These are phyloP conservation scores for Panaeolus cyanescens DNA, from an alignment of 768 basidiomycete species.

Conservation along the genomic window DNA sequence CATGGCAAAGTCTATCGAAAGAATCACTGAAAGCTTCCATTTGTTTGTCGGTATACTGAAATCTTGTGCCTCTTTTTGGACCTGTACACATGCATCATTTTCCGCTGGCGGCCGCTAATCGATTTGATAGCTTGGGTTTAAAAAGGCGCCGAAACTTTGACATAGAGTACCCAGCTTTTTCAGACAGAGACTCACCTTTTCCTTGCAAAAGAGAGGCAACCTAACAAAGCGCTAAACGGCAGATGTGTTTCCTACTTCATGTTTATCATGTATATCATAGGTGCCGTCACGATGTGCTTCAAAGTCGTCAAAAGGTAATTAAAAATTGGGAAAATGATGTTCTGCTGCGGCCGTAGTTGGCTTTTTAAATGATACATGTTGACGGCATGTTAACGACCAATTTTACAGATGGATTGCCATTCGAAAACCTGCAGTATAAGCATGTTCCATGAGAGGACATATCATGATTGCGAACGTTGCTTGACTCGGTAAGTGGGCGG, in stretches of 20 bases:
- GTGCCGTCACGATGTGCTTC: constrained; percentile 5
- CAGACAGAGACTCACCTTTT: no score
- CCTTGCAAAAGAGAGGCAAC: no score
- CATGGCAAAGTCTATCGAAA: not conserved
- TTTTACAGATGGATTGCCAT: not conserved
- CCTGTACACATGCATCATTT: no score
- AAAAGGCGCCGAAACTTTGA: not conserved
- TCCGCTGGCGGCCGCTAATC: not conserved
- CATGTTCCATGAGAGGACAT: not conserved
- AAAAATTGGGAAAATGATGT: no score
- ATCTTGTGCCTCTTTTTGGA: no score
- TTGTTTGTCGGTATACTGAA: not conserved
- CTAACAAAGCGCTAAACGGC: no score
- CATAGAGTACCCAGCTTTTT: no score
- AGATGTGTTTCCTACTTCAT: not conserved
- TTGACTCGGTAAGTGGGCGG: not conserved
- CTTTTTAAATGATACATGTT: not conserved
- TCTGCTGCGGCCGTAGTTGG: no score
- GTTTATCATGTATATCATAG: not conserved
- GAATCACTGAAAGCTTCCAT: not conserved
- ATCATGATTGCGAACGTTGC: not conserved
- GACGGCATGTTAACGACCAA: not conserved
- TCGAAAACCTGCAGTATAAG: not conserved
- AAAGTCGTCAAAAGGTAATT: constrained; percentile 11
- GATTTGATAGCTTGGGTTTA: not conserved